Evolutionary conservation across 805 yeast genomes (phyloP), one percentile per base, ranked within the genome.

Genomic region (Candida golubevii): DNA sequence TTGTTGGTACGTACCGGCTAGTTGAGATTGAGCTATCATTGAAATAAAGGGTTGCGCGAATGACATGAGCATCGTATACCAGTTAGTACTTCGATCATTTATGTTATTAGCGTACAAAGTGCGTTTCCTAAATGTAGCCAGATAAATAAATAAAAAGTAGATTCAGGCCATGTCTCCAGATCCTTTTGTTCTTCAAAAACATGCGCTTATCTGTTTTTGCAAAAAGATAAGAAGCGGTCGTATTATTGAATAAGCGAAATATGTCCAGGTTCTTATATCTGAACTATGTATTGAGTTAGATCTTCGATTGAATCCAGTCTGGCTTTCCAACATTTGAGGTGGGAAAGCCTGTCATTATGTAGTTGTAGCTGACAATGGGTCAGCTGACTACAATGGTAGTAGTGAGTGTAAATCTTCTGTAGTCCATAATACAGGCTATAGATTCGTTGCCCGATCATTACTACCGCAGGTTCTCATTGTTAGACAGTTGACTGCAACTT

Each of bases 21-120:
- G 6, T 29, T 3, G n/a, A 29, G n/a, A 10, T 29, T 29, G 4
- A 10, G 32, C 4, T 6, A 29, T 6, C 32, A 71, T 69, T 2
- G 83, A 79, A 14, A 66, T 60, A 57, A 81, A 83, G 0, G 88
- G 88, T 53, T 84, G 88, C 32, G 69, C 63, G 26, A 63, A 55
- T 0, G 85, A 77, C 31, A 85, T 85, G 6, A 86, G 86, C 0
- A 95, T 73, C 2, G 95, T 86, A 78, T 85, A 87, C 83, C 87
- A 88, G 12, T 86, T 77, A 4, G 95, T 81, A 53, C 95, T 49
- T 18, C 48, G 41, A 18, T 51, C 55, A 26, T 51, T 51, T 44
- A 49, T 51, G 37, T 47, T 41, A 23, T 49, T 51, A 6, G 53
- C 53, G 14, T 49, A 49, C 36, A 51, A 30, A 10, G 50, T 34